Evolutionary conservation across 2,329 filamentous ascomycete genomes (phyloP).

Genomic region (Aspergillus arachidicola): DNA sequence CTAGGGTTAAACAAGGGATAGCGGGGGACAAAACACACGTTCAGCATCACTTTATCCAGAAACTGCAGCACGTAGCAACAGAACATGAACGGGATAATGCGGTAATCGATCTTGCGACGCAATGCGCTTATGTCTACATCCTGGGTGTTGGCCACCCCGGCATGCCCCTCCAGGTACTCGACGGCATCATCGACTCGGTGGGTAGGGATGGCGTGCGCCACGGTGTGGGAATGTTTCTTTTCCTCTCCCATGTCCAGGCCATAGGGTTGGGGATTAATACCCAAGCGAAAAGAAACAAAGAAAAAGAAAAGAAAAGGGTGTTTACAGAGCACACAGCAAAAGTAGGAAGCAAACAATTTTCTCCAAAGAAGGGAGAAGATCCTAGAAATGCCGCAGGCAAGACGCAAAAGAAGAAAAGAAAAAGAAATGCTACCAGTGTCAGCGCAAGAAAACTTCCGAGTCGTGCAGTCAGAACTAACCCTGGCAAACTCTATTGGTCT

Average conservation of each 20-base stretch:
- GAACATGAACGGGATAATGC: constrained; percentile 36
- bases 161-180: constrained; percentile 24
- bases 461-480: not conserved
- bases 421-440: not conserved
- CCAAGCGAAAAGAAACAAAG: not conserved
- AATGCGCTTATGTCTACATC: constrained; percentile 25
- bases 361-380: not conserved
- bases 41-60: constrained; percentile 38
- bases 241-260: not conserved
- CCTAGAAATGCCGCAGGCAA: not conserved
- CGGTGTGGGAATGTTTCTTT: constrained; percentile 13
- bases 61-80: constrained; percentile 37
- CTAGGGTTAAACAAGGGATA: not conserved
- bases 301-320: not conserved
- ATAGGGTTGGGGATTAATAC: not conserved
- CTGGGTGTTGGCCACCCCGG: constrained; percentile 1
- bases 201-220: not conserved
- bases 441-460: not conserved
- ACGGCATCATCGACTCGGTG: constrained; percentile 24
- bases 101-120: constrained; percentile 35
- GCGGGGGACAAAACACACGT: constrained; percentile 19
- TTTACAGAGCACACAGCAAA: not conserved
- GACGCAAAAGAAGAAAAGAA: not conserved
- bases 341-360: not conserved
- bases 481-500: not conserved